Evolutionary conservation across 805 yeast genomes (phyloP), one percentile per base, ranked within the genome.

Genomic region (Blastobotrys attinorum): DNA sequence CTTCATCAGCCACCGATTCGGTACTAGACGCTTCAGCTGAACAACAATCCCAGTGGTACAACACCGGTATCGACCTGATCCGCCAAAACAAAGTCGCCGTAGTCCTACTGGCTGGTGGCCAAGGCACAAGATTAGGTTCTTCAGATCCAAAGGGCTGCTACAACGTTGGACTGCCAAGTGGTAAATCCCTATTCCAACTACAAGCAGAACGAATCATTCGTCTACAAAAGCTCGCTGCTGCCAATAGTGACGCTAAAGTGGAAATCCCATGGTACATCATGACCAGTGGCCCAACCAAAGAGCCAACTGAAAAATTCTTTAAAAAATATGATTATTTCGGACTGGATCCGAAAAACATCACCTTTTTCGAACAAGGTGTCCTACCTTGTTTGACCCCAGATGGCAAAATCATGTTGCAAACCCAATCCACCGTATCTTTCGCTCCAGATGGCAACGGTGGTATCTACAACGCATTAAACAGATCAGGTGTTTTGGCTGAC

Each of bases 371-470:
- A 66, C 99, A 92, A 64, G 98, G 98, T 18, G 84, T 90, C 1
- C 71, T 92, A 51, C 99, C 99, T 10, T 94, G 97, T 47, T 79
- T 92, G 50, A 75, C 76, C 54, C 53, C 68, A 38, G 75, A 76
- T 22, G 98, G 97, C 33, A 75, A 81, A 56, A 75, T 92, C 52
- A 71, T 89, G 45, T 58, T 87, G 58, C 78, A 77, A 49, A 61
- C 77, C 5, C 67, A 72, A 35, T 58, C 65, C 34, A 64, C 71
- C 21, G 71, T 86, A 31, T 81, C 88, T 22, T 83, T 83, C 56
- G 84, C 96, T 4, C 99, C 99, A 1, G 97, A 92, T 63, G 99
- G 99, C 1, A 92, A 92, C 61, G 99, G 99, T 46, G 99, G 99
- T 1, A 70, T 92, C 40, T 92, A 92, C 67, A 81, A 78, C 57